Evolutionary conservation across 768 basidiomycete species (phyloP).

Genomic region (Trametes sanguinea): DNA sequence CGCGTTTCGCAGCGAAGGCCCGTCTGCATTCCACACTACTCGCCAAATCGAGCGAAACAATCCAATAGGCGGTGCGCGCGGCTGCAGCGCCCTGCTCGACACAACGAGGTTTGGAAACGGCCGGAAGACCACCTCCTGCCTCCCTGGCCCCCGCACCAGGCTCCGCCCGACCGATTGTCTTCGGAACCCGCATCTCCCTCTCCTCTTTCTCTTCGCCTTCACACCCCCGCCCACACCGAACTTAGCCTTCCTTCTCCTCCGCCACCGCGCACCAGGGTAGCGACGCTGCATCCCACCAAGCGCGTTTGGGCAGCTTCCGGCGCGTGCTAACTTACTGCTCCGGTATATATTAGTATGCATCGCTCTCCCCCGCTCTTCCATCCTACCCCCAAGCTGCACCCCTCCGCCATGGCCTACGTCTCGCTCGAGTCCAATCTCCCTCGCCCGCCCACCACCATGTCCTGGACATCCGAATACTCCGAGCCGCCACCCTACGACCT

Average conservation of each 20-base stretch:
- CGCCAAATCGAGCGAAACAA: constrained; percentile 15
- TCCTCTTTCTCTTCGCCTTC: neutral
- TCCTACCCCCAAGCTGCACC: constrained; percentile 18
- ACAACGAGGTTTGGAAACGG: constrained; percentile 20
- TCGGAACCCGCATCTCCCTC: neutral
- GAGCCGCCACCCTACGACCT: constrained; percentile 32
- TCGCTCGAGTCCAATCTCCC: constrained; percentile 20
- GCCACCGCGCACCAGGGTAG: neutral
- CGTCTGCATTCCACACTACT: neutral
- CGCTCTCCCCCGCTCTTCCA: constrained; percentile 25
- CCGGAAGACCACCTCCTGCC: too few species aligned
- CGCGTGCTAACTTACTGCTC: constrained; percentile 1
- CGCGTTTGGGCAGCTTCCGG: constrained; percentile 11
- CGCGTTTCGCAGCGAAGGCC: neutral
- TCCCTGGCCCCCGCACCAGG: too few species aligned
- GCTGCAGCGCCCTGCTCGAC: constrained; percentile 14
- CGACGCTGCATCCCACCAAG: neutral
- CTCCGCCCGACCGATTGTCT: constrained; percentile 16
- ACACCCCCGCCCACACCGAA: neutral
- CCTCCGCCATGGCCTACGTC: constrained; percentile 21
- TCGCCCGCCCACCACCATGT: constrained; percentile 18
- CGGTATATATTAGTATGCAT: constrained; percentile 17
- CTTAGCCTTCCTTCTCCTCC: neutral
- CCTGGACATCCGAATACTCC: constrained; percentile 27
- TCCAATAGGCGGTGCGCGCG: constrained; percentile 6